phyloP scores from a whole-genome alignment of 441 rosid genomes.

The Populus hybrid region DNA sequence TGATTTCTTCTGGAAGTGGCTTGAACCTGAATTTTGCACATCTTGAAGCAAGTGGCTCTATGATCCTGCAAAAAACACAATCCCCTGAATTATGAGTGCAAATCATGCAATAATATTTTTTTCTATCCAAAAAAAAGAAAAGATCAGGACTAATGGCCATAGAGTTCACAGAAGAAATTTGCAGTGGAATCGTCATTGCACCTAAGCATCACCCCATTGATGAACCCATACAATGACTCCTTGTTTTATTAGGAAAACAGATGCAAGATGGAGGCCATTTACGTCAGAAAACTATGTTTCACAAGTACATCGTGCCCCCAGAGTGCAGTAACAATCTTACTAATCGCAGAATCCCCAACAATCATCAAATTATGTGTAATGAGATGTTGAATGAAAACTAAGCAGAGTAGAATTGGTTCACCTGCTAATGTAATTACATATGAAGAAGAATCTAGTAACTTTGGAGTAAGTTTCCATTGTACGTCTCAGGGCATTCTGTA shows the following conservation, averaged over 20 bases:
- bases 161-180: not conserved
- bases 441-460: conserved; percentile 92
- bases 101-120: not conserved
- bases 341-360: not conserved
- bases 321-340: not conserved
- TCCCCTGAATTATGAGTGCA: not conserved
- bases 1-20: conserved; percentile 90
- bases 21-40: conserved; percentile 99
- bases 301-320: not conserved
- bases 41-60: conserved; percentile 98
- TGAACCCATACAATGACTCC: not conserved
- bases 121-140: not conserved
- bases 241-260: not conserved
- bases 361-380: not conserved
- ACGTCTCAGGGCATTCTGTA: conserved; percentile 86
- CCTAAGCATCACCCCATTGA: not conserved
- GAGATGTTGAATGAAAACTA: not conserved
- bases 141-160: not conserved
- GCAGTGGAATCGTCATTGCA: not conserved
- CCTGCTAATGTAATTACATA: conserved; percentile 98
- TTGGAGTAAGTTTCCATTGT: conserved; percentile 96
- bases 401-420: conserved; percentile 19
- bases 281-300: no score
- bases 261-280: no score
- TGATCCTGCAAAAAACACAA: conserved; percentile 47